phyloP scores from a whole-genome alignment of 176 grass and related monocot genomes.

The Pharus latifolius region DNA sequence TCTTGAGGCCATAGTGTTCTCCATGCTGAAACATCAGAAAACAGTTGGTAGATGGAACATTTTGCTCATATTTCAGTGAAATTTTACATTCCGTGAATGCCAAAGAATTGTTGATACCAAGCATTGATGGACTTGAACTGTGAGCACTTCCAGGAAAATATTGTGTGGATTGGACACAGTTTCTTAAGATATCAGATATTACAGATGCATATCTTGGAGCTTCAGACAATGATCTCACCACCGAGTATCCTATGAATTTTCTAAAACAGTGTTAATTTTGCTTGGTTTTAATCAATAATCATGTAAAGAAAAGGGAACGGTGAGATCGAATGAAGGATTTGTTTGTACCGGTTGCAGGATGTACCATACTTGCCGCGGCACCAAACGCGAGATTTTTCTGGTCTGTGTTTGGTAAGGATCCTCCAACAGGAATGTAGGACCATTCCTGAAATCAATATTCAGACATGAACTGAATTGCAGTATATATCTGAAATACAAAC shows the following conservation, averaged over 20 bases:
- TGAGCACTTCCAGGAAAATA: slow-evolving; percentile 43
- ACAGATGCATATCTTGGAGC: slow-evolving; percentile 88
- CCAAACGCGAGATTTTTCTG: slow-evolving; percentile 99
- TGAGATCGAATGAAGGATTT: background rate
- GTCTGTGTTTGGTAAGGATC: slow-evolving; percentile 88
- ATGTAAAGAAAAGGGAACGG: background rate
- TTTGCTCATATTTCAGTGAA: background rate
- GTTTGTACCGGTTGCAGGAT: slow-evolving; percentile 82
- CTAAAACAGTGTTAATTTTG: background rate
- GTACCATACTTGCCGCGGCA: slow-evolving; percentile 98
- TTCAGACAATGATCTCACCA: slow-evolving; percentile 95
- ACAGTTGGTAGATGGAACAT: background rate
- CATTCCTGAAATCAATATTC: slow-evolving; percentile 52
- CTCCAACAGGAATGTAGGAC: slow-evolving; percentile 99
- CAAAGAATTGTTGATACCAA: slow-evolving; percentile 41
- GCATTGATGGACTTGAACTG: slow-evolving; percentile 66
- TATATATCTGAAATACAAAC: background rate
- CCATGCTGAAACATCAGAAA: slow-evolving; percentile 62
- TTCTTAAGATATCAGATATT: slow-evolving; percentile 75
- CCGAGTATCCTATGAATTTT: slow-evolving; percentile 80
- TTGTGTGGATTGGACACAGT: slow-evolving; percentile 26
- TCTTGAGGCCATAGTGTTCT: slow-evolving; percentile 89
- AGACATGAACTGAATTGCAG: slow-evolving; percentile 7
- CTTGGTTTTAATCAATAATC: background rate
- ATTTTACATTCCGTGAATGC: background rate